Base-by-base conservation (phyloP, 768 basidiomycete species). In the Lepiota venenata region DNA sequence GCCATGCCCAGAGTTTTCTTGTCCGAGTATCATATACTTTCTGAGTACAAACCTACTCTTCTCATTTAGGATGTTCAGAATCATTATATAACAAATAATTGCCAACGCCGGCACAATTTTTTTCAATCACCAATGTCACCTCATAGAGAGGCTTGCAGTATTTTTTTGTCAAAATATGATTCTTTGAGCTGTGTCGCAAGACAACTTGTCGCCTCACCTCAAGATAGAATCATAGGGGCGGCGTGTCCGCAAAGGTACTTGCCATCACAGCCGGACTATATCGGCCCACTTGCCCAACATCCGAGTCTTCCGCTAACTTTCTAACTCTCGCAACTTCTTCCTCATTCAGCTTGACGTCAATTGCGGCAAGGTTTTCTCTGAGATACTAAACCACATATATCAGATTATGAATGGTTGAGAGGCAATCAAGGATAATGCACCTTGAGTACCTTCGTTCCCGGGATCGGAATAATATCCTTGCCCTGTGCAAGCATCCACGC, bases 401-500 rank as follows among this genome's bases (percentile, higher is more conserved):
- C 41, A 29, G 38, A 22, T 16, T 10, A 41, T 21, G 22, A 43
- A 36, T 15, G 43, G 9, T 25, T 9, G 12, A 12, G 10, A 32
- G 14, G 15, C 7, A 12, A 21, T n/a, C n/a, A 22, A 25, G 15
- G 22, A 18, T 32, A 35, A 45, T 22, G 21, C 29, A 71, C 70
- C 63, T 69, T 67, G 57, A 75, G 63, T 29, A 65, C 71, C 46
- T 68, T 74, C 3, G 78, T 77, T 3, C 76, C 78, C 3, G 78
- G 77, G 57, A 81, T 77, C 6, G 77, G 70, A 57, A 79, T 72
- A 50, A 80, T 59, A 51, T 77, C 72, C 12, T 69, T 58, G 2
- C 76, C 75, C 62, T 79, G 76, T 0, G 72, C 71, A 10, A 80
- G 71, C 1, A 80, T 54, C 77, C 75, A 80, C 1, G 77, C 79